Percentiles rank a stretch among this genome's conserved stretches.
Evolutionary conservation across 257 asterid genomes (phyloP).

Genomic region (Solanum paucissectum): DNA sequence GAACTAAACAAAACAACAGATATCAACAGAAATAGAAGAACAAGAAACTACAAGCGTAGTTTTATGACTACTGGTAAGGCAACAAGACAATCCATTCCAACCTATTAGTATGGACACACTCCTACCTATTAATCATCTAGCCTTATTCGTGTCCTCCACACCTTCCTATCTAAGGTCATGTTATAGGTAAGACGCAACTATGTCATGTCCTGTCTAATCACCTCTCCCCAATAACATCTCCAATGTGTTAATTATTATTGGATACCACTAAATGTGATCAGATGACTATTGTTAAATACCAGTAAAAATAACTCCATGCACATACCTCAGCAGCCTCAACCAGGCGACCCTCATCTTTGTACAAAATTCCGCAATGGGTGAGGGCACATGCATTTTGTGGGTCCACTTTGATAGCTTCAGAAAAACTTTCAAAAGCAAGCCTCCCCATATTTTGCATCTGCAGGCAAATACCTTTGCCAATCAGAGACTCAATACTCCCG

Average conservation of each 20-base stretch:
- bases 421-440: conserved; percentile 77
- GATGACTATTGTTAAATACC: background rate
- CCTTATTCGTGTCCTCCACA: background rate
- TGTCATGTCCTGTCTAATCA: background rate
- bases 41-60: background rate
- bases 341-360: conserved; percentile 85
- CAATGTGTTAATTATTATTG: background rate
- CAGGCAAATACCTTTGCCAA: conserved; percentile 93
- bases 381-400: conserved; percentile 91
- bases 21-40: background rate
- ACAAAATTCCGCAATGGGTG: conserved; percentile 82
- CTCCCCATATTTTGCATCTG: conserved; percentile 86
- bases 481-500: conserved; percentile 71
- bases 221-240: background rate
- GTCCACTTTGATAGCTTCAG: conserved; percentile 77
- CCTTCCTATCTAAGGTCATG: background rate
- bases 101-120: background rate
- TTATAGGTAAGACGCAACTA: background rate
- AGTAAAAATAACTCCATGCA: background rate
- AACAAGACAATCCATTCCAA: background rate
- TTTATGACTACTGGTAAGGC: background rate
- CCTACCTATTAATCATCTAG: background rate
- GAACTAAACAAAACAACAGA: background rate
- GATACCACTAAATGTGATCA: background rate
- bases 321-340: conserved; percentile 98